Percentiles rank a stretch among this genome's conserved stretches.
Conservation (phyloP, 2,329 filamentous ascomycete species). For the Pseudogymnoascus sp. region DNA sequence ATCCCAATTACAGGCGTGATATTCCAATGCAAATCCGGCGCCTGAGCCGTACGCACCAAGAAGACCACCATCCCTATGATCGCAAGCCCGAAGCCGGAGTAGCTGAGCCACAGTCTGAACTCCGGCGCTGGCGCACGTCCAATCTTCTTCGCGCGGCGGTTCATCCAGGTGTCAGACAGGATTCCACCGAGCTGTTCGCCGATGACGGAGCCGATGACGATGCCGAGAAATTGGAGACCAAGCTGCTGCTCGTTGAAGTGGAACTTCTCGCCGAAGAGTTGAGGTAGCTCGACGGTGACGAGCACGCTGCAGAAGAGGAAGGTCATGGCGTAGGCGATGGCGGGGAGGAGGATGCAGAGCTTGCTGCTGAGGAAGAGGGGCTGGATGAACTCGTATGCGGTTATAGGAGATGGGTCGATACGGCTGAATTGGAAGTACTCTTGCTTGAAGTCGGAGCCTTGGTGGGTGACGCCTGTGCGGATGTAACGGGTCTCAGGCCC, state of each 20-base stretch:
- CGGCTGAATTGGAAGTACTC: constrained; percentile 36
- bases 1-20: constrained; percentile 48
- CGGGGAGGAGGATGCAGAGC: constrained; percentile 41
- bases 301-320: constrained; percentile 48
- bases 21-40: constrained; percentile 40
- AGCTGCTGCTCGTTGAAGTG: constrained; percentile 48
- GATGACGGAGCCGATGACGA: constrained; percentile 48
- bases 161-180: constrained; percentile 47
- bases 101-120: constrained; percentile 49
- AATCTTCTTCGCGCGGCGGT: constrained; percentile 30
- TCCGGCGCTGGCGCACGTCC: constrained; percentile 36
- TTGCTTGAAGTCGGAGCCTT: constrained; percentile 23
- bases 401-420: constrained; percentile 45
- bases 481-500: constrained; percentile 49
- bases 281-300: constrained; percentile 50
- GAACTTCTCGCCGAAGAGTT: constrained; percentile 48
- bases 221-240: constrained; percentile 48
- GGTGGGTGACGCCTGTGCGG: constrained; percentile 17
- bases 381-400: constrained; percentile 41
- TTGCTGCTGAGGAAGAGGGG: constrained; percentile 38
- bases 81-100: constrained; percentile 42
- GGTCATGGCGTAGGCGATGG: constrained; percentile 46
- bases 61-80: constrained; percentile 48
- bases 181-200: constrained; percentile 51
- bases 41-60: constrained; percentile 40